Evolutionary conservation across 2,329 filamentous ascomycete genomes (phyloP), one percentile per base, ranked within the genome.

Genomic region (Neocatenulostroma microsporum): DNA sequence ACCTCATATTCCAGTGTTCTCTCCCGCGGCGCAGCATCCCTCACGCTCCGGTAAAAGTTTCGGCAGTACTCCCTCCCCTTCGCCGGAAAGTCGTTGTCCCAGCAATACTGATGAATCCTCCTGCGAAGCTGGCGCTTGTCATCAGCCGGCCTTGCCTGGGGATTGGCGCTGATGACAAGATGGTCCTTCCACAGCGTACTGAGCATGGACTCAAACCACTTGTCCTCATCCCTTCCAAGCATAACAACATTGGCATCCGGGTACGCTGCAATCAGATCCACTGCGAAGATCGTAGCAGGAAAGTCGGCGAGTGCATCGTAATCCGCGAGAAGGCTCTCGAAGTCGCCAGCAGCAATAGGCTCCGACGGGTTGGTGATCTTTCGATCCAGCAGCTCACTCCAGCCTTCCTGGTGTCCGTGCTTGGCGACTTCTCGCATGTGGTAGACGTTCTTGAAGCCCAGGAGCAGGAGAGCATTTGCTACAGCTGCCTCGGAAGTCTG

Each of bases 1-100:
- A 47, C 20, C 27, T 40, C 28, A 1, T 63, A 66, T 21, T 67
- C 58, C 33, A 42, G n/a, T 19, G 39, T 7, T 21, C 45, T 36
- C 21, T 50, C 50, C 11, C 41, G 35, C 6, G 48, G 44, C 12
- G 55, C 39, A 4, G 30, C 14, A 7, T 38, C 37, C 10, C 48
- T 45, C 21, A 57, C 36, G 7, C 8, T 11, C 12, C 17, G 21
- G 9, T 28, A n/a, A 15, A 17, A 17, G 21, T 36, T 18, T 6
- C 21, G 7, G 9, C 11, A 36, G 13, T 27, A 27, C 24, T 9
- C 13, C 15, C 33, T 27, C 10, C 23, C 33, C 17, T 36, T 17
- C 5, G 21, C 19, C 20, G 11, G 11, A 14, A 34, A 34, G 14
- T 34, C 31, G 14, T 19, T 14, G 31, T 8, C 31, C 31, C 31